Conservation (phyloP, 768 basidiomycete genomes). For the Tricholoma hemisulphureum region DNA sequence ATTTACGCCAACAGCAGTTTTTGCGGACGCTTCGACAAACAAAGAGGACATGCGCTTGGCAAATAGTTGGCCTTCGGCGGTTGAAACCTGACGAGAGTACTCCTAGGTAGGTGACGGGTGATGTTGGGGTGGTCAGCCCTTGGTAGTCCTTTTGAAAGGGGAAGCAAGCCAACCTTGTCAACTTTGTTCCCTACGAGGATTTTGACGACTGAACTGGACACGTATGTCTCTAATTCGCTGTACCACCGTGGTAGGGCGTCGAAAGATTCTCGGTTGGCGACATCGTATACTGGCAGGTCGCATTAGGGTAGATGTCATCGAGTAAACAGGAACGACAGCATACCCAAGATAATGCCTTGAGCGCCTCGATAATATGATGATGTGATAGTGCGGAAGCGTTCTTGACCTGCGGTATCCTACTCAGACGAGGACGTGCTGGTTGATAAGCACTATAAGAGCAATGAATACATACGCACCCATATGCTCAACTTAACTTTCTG, state of each 20-base stretch:
- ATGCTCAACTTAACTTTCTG: slow-evolving; percentile 91
- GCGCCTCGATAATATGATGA: slow-evolving; percentile 92
- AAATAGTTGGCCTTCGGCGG: slow-evolving; percentile 74
- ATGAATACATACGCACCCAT: slow-evolving; percentile 73
- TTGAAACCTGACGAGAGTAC: slow-evolving; percentile 83
- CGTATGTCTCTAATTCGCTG: slow-evolving; percentile 91
- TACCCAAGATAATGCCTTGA: slow-evolving; percentile 78
- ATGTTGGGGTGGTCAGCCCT: not conserved
- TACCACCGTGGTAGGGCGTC: slow-evolving; percentile 94
- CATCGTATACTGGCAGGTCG: slow-evolving; percentile 91
- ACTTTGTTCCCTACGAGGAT: slow-evolving; percentile 95
- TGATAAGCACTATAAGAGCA: not conserved
- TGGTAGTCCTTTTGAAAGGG: not conserved
- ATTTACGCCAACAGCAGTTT: slow-evolving; percentile 81
- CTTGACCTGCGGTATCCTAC: slow-evolving; percentile 96
- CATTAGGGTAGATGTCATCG: not conserved
- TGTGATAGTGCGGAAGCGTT: slow-evolving; percentile 94
- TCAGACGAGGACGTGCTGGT: not conserved
- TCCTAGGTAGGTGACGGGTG: slow-evolving; percentile 49
- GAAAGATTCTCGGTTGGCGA: slow-evolving; percentile 88
- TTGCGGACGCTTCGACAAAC: slow-evolving; percentile 92
- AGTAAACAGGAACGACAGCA: not conserved
- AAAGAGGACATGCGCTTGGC: slow-evolving; percentile 79
- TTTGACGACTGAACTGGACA: slow-evolving; percentile 81
- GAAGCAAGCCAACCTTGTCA: slow-evolving; percentile 62